Evolutionary conservation across 768 basidiomycete genomes (phyloP).

Genomic region (Kwoniella sp.): DNA sequence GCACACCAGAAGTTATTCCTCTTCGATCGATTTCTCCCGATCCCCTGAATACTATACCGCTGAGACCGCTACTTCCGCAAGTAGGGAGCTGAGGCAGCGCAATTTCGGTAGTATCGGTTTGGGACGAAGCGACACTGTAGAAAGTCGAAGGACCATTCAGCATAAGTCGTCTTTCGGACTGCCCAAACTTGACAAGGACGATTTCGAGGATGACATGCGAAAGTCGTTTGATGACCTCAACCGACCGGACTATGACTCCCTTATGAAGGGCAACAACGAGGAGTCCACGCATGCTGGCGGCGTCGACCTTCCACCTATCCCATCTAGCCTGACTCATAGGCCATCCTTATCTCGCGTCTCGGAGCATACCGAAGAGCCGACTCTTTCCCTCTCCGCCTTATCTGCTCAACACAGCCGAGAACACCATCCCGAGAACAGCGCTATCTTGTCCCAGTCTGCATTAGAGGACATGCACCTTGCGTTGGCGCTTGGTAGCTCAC

Average conservation of each 20-base stretch:
- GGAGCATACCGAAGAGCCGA: constrained; percentile 21
- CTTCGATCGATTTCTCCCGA: constrained; percentile 27
- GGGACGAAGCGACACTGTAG: neutral
- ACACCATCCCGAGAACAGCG: neutral
- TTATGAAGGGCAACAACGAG: neutral
- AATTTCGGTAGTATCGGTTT: neutral
- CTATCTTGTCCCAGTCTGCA: constrained; percentile 5
- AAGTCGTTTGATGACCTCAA: constrained; percentile 26
- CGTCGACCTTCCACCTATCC: constrained; percentile 41
- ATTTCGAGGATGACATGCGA: constrained; percentile 32
- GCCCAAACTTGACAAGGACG: constrained; percentile 28
- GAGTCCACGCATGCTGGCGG: neutral
- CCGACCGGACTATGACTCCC: neutral
- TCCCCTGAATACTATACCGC: constrained; percentile 29
- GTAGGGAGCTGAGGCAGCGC: constrained; percentile 19
- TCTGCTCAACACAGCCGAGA: neutral
- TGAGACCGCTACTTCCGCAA: constrained; percentile 3
- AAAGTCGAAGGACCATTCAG: constrained; percentile 11
- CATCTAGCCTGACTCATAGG: constrained; percentile 18
- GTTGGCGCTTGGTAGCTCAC: neutral
- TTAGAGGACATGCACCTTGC: constrained; percentile 21
- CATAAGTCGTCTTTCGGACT: constrained; percentile 37
- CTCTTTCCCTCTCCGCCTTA: neutral
- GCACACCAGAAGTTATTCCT: constrained; percentile 24
- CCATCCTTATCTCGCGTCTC: constrained; percentile 16